Evolutionary conservation across 305 asterid genomes (phyloP).

Genomic region (Withania somnifera): DNA sequence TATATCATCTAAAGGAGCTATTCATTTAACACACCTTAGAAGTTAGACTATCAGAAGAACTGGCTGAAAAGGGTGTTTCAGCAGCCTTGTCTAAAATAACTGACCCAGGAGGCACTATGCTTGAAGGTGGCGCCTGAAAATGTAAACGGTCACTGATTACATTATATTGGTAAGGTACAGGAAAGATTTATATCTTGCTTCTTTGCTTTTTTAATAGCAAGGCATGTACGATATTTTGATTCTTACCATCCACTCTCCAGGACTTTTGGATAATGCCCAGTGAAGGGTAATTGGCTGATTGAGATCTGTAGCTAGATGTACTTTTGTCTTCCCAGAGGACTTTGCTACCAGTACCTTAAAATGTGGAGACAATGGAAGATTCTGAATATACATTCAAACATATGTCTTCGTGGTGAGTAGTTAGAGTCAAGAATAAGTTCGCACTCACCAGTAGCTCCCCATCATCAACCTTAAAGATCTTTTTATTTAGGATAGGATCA

Average conservation of each 20-base stretch:
- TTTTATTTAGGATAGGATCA: conserved; percentile 45
- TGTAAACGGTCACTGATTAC: conserved; percentile 3
- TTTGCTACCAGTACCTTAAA: conserved; percentile 69
- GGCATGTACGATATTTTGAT: not conserved
- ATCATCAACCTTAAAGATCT: conserved; percentile 45
- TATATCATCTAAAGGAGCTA: not conserved
- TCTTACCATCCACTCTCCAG: conserved; percentile 88
- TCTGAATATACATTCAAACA: not conserved
- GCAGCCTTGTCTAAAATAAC: conserved; percentile 50
- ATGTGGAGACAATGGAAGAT: conserved; percentile 11
- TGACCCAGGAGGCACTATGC: conserved; percentile 67
- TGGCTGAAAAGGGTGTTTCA: conserved; percentile 50
- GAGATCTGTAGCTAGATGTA: conserved; percentile 75
- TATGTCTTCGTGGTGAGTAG: not conserved
- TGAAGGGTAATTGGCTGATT: conserved; percentile 75
- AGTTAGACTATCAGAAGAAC: conserved; percentile 32
- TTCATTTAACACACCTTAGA: conserved; percentile 36
- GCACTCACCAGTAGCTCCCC: conserved; percentile 73
- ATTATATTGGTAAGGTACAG: not conserved
- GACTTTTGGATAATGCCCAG: conserved; percentile 86
- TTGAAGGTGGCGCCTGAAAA: conserved; percentile 76
- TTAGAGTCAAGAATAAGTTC: conserved; percentile 8
- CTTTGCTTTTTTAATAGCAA: not conserved
- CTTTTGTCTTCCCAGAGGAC: conserved; percentile 46
- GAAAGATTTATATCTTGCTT: not conserved